These are phyloP conservation scores for Clavispora vitiphila DNA, from an alignment of 805 yeast genomes.

Conservation along the genomic window DNA sequence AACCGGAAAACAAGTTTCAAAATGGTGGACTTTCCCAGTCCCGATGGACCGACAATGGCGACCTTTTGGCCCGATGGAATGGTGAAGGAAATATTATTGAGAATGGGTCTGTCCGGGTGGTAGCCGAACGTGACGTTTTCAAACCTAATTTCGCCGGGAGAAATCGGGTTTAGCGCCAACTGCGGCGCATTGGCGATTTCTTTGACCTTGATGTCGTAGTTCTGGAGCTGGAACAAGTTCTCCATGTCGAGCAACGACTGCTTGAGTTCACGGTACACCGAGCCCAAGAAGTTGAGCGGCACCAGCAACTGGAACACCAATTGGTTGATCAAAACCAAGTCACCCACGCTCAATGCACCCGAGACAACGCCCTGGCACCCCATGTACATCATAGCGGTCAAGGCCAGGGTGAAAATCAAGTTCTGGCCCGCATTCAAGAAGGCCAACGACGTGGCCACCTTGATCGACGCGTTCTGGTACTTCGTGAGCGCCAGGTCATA, in stretches of 20 bases:
- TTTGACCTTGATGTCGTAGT: conserved; percentile 60
- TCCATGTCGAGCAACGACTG: conserved; percentile 96
- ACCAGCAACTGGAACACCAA: conserved; percentile 93
- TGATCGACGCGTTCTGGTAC: conserved; percentile 71
- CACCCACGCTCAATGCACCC: conserved; percentile 87
- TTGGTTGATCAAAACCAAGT: conserved; percentile 89
- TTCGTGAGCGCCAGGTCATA: conserved; percentile 69
- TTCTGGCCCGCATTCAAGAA: conserved; percentile 77
- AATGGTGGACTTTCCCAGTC: conserved; percentile 92
- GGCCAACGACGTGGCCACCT: conserved; percentile 81
- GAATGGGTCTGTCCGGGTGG: conserved; percentile 81
- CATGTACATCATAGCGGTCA: conserved; percentile 97
- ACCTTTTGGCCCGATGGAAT: conserved; percentile 90
- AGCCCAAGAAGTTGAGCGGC: conserved; percentile 90
- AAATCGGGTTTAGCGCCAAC: conserved; percentile 38
- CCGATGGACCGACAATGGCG: conserved; percentile 95
- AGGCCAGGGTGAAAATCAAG: conserved; percentile 76
- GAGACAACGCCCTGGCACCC: conserved; percentile 89
- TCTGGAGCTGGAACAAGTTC: conserved; percentile 79
- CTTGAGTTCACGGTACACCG: conserved; percentile 90
- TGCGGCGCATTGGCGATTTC: conserved; percentile 62
- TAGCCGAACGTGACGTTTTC: conserved; percentile 93
- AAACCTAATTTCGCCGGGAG: conserved; percentile 75
- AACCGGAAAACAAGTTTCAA: conserved; percentile 81
- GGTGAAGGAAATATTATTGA: conserved; percentile 72